A percentile compares a stretch with the other conserved stretches of the same genome.
Evolutionary conservation across 495 filamentous ascomycete genomes (phyloP).

Genomic region (Podospora didyma): DNA sequence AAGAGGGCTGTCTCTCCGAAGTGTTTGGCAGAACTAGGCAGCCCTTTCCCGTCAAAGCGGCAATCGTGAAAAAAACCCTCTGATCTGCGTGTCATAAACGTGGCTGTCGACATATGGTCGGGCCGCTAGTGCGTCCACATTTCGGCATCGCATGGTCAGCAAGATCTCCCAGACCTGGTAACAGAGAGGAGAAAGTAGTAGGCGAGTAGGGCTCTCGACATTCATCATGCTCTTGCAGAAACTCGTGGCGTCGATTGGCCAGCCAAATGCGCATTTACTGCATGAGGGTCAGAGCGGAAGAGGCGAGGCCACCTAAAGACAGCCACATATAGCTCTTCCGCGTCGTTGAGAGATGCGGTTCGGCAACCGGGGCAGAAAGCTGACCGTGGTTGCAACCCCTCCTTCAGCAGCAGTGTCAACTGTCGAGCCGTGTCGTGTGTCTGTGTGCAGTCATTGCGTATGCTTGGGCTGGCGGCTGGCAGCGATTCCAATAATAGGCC

Average conservation of each 20-base stretch:
- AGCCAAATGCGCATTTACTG: not conserved
- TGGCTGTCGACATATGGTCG: not conserved
- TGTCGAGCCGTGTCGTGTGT: too few species aligned
- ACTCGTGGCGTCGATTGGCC: not conserved
- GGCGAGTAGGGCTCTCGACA: too few species aligned
- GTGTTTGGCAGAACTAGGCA: too few species aligned
- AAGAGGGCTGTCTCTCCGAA: too few species aligned
- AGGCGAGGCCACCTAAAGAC: not conserved
- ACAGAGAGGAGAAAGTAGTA: too few species aligned
- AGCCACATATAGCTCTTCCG: not conserved
- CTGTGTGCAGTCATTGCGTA: too few species aligned
- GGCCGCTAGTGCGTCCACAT: not conserved
- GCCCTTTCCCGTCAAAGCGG: too few species aligned
- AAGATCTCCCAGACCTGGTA: not conserved
- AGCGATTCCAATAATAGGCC: not conserved
- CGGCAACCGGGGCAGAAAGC: not conserved
- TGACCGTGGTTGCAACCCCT: not conserved
- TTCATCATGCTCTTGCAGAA: too few species aligned
- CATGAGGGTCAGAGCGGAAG: slow-evolving; percentile 8
- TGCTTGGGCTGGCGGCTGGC: not conserved
- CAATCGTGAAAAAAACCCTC: not conserved
- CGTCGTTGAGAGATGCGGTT: not conserved
- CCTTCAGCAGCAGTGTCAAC: too few species aligned
- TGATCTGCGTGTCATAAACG: not conserved
- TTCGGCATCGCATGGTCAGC: not conserved